Evolutionary conservation across 176 grass and related monocot genomes (phyloP).

Genomic region (Alloteropsis semialata): DNA sequence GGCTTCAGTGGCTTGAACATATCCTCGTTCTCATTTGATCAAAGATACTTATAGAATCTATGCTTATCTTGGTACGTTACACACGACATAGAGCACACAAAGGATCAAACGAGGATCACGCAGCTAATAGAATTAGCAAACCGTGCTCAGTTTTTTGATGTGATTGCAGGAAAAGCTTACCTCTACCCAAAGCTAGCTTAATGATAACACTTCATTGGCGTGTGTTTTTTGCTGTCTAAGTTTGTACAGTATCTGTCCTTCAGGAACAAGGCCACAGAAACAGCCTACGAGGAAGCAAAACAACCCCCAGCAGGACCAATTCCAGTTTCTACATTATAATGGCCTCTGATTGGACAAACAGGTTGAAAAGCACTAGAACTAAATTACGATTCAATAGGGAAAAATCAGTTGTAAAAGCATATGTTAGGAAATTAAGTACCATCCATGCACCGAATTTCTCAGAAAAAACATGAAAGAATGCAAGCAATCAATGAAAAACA

Average conservation of each 20-base stretch:
- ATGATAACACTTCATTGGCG: not conserved
- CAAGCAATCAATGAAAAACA: not conserved
- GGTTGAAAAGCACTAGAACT: not conserved
- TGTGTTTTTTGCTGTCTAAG: not conserved
- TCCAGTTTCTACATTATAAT: not conserved
- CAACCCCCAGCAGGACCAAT: not conserved
- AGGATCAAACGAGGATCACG: not conserved
- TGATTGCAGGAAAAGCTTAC: not conserved
- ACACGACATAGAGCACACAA: not conserved
- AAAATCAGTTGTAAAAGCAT: too few relatives aligned
- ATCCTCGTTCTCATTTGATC: not conserved
- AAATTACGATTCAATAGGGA: too few relatives aligned
- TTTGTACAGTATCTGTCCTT: not conserved
- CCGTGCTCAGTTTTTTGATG: not conserved
- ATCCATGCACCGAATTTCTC: not conserved
- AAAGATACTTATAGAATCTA: not conserved
- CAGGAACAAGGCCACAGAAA: not conserved
- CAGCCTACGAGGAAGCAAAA: not conserved
- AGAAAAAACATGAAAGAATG: not conserved
- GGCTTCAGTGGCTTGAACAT: not conserved
- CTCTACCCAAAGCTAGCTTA: slow-evolving; percentile 9
- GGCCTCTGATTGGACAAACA: not conserved
- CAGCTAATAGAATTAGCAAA: not conserved
- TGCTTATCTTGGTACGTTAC: not conserved
- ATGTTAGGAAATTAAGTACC: not conserved